Evolutionary conservation across 2,329 filamentous ascomycete genomes (phyloP).

Genomic region (Fragosphaeria purpurea): DNA sequence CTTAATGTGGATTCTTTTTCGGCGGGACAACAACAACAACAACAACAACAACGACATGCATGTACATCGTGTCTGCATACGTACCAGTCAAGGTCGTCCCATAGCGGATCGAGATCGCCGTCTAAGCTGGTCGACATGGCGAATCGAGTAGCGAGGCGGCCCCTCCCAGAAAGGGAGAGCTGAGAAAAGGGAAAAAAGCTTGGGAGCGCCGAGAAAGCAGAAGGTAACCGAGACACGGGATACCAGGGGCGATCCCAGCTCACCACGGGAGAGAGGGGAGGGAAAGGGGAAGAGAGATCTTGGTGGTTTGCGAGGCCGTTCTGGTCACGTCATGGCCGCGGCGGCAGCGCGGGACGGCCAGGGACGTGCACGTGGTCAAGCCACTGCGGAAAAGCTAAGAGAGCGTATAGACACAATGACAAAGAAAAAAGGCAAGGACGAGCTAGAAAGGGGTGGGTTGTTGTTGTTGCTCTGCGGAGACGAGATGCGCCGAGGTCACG

Average conservation of each 20-base stretch:
- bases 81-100: constrained; percentile 69
- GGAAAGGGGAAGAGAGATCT: background rate
- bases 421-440: background rate
- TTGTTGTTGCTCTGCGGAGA: background rate
- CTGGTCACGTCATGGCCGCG: constrained; percentile 4
- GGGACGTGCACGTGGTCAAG: background rate
- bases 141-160: background rate
- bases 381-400: background rate
- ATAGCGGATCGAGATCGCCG: constrained; percentile 50
- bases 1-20: background rate
- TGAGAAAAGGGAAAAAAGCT: background rate
- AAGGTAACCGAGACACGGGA: background rate
- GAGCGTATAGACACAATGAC: background rate
- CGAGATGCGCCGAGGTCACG: constrained; percentile 1
- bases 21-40: background rate
- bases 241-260: too few species aligned
- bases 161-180: background rate
- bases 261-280: background rate
- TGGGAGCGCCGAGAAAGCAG: background rate
- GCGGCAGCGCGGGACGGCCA: background rate
- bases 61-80: too few species aligned
- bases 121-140: constrained; percentile 27
- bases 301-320: background rate
- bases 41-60: background rate
- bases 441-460: too few species aligned